phyloP scores from a whole-genome alignment of 1,284 basidiomycete genomes.

The Fomes fomentarius region DNA sequence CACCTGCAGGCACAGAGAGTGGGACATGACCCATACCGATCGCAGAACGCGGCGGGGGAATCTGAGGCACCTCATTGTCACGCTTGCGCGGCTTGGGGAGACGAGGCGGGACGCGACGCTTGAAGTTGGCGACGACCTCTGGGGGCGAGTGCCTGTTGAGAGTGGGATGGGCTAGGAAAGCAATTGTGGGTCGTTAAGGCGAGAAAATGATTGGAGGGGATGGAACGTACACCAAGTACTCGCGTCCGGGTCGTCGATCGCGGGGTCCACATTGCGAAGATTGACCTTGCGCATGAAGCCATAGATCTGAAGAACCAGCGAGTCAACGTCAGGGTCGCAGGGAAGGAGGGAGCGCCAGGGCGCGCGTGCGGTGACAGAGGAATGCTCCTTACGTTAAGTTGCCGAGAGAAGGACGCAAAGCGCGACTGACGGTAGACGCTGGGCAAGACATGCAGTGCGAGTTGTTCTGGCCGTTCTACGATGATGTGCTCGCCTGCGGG shows the following conservation, averaged over 20 bases:
- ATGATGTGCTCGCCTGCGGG: conserved; percentile 89
- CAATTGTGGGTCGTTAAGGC: conserved; percentile 16
- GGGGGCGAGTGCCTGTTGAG: conserved; percentile 85
- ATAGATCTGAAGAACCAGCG: conserved; percentile 63
- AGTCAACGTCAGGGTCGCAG: conserved; percentile 35
- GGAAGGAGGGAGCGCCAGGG: conserved; percentile 24
- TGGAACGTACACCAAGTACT: conserved; percentile 88
- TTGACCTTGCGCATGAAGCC: conserved; percentile 95
- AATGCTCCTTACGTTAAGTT: conserved; percentile 79
- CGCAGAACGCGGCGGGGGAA: conserved; percentile 74
- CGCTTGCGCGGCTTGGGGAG: conserved; percentile 81
- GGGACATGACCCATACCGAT: conserved; percentile 66
- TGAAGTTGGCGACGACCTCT: conserved; percentile 88
- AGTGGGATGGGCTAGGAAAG: conserved; percentile 74
- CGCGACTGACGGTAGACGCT: conserved; percentile 90
- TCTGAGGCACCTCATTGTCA: conserved; percentile 59
- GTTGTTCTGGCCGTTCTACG: conserved; percentile 87
- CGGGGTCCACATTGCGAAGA: conserved; percentile 88
- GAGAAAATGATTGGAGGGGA: conserved; percentile 5
- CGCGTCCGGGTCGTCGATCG: conserved; percentile 90
- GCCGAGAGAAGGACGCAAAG: conserved; percentile 92
- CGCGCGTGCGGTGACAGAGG: conserved; percentile 24
- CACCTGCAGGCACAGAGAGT: conserved; percentile 56
- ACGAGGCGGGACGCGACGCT: conserved; percentile 90
- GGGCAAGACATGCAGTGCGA: conserved; percentile 87